Evolutionary conservation across 2,329 filamentous ascomycete genomes (phyloP).

Genomic region (Epichloe aotearoae): DNA sequence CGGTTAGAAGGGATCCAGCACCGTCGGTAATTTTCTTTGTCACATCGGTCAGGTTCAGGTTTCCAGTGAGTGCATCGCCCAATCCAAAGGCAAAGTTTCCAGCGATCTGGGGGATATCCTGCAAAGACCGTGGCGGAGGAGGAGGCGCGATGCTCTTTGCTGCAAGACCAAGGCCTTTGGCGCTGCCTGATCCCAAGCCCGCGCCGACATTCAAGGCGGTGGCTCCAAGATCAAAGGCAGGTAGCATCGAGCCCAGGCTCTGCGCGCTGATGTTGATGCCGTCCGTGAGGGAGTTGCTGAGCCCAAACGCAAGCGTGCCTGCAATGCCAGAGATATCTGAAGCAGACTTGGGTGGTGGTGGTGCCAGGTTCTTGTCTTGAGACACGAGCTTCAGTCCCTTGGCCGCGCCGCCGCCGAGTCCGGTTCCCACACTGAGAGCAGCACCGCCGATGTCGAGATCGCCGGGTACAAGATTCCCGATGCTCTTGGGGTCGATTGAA

Average conservation of each 20-base stretch:
- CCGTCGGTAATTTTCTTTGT: neutral
- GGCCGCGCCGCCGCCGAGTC: conserved; percentile 8
- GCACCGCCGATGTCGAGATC: conserved; percentile 4
- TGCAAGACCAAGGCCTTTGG: conserved; percentile 9
- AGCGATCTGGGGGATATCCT: conserved; percentile 9
- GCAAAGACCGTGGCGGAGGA: conserved; percentile 1
- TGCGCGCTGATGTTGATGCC: conserved; percentile 5
- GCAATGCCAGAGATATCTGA: conserved; percentile 4
- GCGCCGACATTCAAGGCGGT: conserved; percentile 8
- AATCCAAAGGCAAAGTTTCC: conserved; percentile 12
- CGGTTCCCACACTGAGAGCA: conserved; percentile 7
- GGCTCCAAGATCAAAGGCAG: conserved; percentile 5
- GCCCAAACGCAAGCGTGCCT: conserved; percentile 2
- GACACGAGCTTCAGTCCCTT: conserved; percentile 1
- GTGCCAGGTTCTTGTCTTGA: neutral
- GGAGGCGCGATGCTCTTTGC: conserved; percentile 5
- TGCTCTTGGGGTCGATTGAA: neutral
- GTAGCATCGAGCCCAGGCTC: conserved; percentile 3
- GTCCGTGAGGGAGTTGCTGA: conserved; percentile 1
- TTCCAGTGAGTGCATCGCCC: conserved; percentile 9
- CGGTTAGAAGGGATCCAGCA: neutral
- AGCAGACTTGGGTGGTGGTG: neutral
- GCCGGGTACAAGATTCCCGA: neutral
- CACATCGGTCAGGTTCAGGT: conserved; percentile 9
- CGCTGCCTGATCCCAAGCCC: conserved; percentile 9